phyloP scores from a whole-genome alignment of 352 stramenopile genomes.

The Pythium biforme region DNA sequence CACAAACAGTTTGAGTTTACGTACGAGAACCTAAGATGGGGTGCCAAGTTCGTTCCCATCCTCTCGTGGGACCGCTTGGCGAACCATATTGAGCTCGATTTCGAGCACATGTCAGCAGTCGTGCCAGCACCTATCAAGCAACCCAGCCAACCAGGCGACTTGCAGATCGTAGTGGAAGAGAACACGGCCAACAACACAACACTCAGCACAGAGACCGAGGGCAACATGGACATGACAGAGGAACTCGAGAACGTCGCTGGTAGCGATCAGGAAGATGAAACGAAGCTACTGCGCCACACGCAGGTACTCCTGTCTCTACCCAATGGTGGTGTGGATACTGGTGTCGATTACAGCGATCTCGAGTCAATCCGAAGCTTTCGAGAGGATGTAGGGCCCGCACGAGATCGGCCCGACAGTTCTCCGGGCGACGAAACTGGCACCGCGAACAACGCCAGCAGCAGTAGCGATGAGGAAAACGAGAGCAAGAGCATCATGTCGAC shows the following conservation, averaged over 20 bases:
- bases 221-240: slow-evolving; percentile 9
- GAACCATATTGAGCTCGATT: slow-evolving; percentile 41
- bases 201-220: slow-evolving; percentile 13
- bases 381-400: not conserved
- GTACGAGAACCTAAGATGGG: slow-evolving; percentile 41
- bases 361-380: slow-evolving; percentile 19
- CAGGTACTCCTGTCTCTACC: not conserved
- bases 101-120: slow-evolving; percentile 41
- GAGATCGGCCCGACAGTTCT: not conserved
- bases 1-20: slow-evolving; percentile 55
- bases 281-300: not conserved
- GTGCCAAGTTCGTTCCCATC: slow-evolving; percentile 37
- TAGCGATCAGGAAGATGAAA: not conserved
- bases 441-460: not conserved
- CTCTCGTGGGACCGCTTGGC: slow-evolving; percentile 37
- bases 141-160: not conserved
- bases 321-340: not conserved
- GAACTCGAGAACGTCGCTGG: slow-evolving; percentile 11
- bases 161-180: not conserved
- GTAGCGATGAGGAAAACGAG: slow-evolving; percentile 2
- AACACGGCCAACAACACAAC: not conserved
- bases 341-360: slow-evolving; percentile 28
- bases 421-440: not conserved
- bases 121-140: slow-evolving; percentile 19
- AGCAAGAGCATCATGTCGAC: slow-evolving; percentile 27